Evolutionary conservation across 2,329 filamentous ascomycete species (phyloP).

Genomic region (Bipolaris gigantea): DNA sequence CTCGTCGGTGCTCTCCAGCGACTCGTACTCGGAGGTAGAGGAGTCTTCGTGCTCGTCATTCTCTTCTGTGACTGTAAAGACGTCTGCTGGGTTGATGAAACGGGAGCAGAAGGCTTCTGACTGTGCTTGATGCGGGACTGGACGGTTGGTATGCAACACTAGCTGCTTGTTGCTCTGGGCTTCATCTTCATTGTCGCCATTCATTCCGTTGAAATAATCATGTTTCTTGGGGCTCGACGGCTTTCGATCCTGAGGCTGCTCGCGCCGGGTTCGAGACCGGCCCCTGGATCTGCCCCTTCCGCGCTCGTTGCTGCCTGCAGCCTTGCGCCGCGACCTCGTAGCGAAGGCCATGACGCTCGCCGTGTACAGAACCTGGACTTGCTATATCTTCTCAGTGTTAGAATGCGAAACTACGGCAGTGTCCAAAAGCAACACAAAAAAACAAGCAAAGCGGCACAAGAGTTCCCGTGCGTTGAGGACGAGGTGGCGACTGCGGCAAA

Average conservation of each 20-base stretch:
- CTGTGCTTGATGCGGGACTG: neutral
- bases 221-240: neutral
- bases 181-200: neutral
- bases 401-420: neutral
- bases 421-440: neutral
- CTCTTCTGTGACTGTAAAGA: neutral
- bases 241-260: neutral
- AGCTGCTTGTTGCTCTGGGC: neutral
- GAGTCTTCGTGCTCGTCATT: neutral
- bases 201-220: neutral
- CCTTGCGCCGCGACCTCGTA: neutral
- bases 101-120: neutral
- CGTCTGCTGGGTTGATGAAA: neutral
- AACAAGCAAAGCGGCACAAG: neutral
- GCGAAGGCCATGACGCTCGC: neutral
- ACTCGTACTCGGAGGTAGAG: neutral
- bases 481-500: neutral
- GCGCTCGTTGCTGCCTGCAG: conserved; percentile 11
- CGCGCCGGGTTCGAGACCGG: neutral
- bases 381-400: neutral
- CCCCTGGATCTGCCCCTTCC: neutral
- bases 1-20: neutral
- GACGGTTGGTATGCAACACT: neutral
- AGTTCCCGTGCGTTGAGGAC: neutral
- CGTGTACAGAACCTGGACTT: too few species aligned